Base-by-base conservation (phyloP, 2,329 filamentous ascomycete genomes). In the Alternaria panax region DNA sequence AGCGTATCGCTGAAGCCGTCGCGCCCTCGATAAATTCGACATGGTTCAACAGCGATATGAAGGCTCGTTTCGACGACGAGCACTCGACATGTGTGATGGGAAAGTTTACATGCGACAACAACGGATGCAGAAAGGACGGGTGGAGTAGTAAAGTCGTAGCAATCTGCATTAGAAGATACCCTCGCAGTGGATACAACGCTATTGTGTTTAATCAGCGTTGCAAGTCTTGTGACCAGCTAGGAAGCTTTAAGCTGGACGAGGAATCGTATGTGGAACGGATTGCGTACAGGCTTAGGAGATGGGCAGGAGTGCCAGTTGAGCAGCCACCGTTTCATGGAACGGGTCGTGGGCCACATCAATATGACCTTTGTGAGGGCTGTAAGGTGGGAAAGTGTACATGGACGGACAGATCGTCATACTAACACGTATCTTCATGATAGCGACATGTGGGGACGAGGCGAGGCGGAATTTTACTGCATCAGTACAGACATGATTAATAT, bases 221-320 rank as follows among this genome's bases (percentile, higher is more conserved):
- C 52, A 56, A 65, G 7, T 46, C 40, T n/a, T 70, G 67, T 47
- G 40, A 63, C n/a, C 16, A 40, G 11, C 56, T 70, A 16, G 66
- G 66, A 7, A 56, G 41, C n/a, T 18, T 72, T 1, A 56, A 28
- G 30, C 27, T 70, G 25, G 61, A 68, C 24, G 41, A 68, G 52
- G 3, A 59, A 36, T 61, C 59, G 28, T 72, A 72, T 45, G 34
- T 70, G 25, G 66, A 69, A 5, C 57, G 68, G 46, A 58, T 72
- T 46, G 42, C 68, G 28, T 69, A 66, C 32, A 60, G 69, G 48
- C 50, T 72, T 9, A 68, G 64, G 59, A 66, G 36, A 36, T 72
- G 66, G 69, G 67, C 69, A 45, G 69, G 66, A 16, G 53, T 69
- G 20, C 2, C 5, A 9, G 24, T 59, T 14, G 57, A 65, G 47